phyloP scores from a whole-genome alignment of 73 alveolate species.

The Paramecium sexaurelia region DNA sequence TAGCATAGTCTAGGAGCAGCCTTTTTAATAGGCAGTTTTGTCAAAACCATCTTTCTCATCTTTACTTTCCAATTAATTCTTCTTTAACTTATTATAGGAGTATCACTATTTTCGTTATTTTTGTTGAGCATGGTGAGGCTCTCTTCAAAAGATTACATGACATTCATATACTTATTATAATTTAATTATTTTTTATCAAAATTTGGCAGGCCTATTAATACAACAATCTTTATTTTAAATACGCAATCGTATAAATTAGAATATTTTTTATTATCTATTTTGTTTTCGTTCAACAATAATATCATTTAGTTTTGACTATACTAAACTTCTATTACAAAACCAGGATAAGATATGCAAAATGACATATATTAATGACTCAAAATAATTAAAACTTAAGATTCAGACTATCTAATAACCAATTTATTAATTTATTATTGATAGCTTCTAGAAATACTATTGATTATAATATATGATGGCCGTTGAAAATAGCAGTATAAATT shows the following conservation, averaged over 20 bases:
- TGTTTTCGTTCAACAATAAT: no score
- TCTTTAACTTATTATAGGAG: neutral
- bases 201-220: neutral
- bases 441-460: neutral
- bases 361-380: no score
- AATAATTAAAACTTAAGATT: neutral
- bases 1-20: neutral
- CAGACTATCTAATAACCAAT: neutral
- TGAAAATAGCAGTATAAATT: neutral
- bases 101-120: neutral
- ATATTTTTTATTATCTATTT: no score
- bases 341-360: no score
- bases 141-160: neutral
- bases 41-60: slow-evolving; percentile 6
- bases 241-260: neutral
- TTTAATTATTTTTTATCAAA: neutral
- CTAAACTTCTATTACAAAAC: no score
- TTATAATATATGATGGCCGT: neutral
- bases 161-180: neutral
- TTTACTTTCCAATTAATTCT: neutral
- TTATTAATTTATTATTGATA: neutral
- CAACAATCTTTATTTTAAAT: neutral
- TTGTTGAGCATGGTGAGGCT: neutral
- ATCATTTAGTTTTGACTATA: no score
- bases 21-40: slow-evolving; percentile 27